phyloP scores from a whole-genome alignment of 2,329 filamentous ascomycete species.

The Colletotrichum coccodes region DNA sequence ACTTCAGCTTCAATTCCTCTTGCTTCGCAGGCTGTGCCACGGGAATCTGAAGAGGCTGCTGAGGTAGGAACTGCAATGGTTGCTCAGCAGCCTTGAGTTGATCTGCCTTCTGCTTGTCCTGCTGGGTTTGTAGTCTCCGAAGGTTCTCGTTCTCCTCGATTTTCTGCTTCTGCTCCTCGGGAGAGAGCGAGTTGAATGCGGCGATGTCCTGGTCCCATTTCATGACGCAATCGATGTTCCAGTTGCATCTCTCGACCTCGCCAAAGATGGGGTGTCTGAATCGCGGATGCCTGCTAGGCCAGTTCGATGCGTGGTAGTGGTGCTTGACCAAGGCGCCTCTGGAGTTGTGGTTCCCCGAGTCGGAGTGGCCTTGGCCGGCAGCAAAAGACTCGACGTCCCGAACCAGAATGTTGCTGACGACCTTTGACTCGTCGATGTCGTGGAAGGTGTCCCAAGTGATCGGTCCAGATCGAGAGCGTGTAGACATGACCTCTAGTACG shows the following conservation, averaged over 20 bases:
- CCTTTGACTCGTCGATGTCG: slow-evolving; percentile 71
- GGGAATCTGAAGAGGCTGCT: background rate
- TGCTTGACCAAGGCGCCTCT: slow-evolving; percentile 76
- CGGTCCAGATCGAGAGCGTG: slow-evolving; percentile 38
- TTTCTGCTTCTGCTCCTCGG: slow-evolving; percentile 67
- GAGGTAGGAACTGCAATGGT: background rate
- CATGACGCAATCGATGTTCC: slow-evolving; percentile 71
- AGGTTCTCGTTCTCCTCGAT: slow-evolving; percentile 48
- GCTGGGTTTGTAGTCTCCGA: slow-evolving; percentile 33
- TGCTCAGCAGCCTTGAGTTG: background rate
- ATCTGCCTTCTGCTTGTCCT: slow-evolving; percentile 47
- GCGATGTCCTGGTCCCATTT: slow-evolving; percentile 74
- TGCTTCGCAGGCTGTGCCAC: background rate
- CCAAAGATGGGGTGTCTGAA: slow-evolving; percentile 76
- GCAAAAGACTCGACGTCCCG: slow-evolving; percentile 79
- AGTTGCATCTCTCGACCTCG: slow-evolving; percentile 78
- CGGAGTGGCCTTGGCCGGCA: slow-evolving; percentile 77
- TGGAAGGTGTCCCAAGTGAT: slow-evolving; percentile 75
- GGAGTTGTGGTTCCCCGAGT: slow-evolving; percentile 76
- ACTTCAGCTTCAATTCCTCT: slow-evolving; percentile 17
- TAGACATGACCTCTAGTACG: slow-evolving; percentile 70
- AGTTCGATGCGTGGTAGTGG: slow-evolving; percentile 79
- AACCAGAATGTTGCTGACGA: slow-evolving; percentile 72
- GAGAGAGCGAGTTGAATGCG: slow-evolving; percentile 66
- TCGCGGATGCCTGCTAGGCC: slow-evolving; percentile 74